Base-by-base conservation (phyloP, 805 yeast species). In the Ogataea minuta region DNA sequence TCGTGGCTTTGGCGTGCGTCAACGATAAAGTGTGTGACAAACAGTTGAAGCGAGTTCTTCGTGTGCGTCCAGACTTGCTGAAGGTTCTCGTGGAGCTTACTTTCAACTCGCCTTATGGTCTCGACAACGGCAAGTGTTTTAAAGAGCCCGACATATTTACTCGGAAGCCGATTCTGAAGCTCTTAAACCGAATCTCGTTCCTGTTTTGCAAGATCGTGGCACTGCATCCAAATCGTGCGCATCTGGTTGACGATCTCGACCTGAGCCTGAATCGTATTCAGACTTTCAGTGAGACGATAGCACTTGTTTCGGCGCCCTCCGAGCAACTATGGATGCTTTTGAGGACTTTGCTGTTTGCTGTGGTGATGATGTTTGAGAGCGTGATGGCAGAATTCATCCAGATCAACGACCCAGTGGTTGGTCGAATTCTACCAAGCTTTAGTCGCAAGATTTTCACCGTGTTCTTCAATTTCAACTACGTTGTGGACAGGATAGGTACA, bases 401-500 rank as follows among this genome's bases (percentile, higher is more conserved):
- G 15, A 39, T 61, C 21, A 53, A 53, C 32, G 50, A 51, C 30
- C 50, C 49, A 4, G 23, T 49, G 3, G 39, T 41, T 9, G 25
- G 36, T 2, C 45, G 51, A 11, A 23, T 35, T 11, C 45, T 48
- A n/a, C 46, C 51, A 4, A 42, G 38, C 2, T 47, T 57, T 9
- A 44, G 64, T 25, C 46, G 60, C 17, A 51, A 62, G 28, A 56
- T 74, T 0, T 51, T 76, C 23, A 65, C 65, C 30, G 53, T 63
- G 6, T 57, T 78, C 9, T 76, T 66, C 51, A 57, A 71, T 44
- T 31, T 70, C 35, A 68, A 74, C 45, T 77, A 71, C 45, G 62
- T 79, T 7, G 51, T 78, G 17, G 68, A 72, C 20, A 62, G 72
- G 15, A 70, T 79, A 7, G 86, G 86, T 0, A 72, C 74, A 16